Percentiles rank a stretch among this genome's conserved stretches.
phyloP scores from a whole-genome alignment of 2,329 filamentous ascomycete genomes.

The Xylariaceae sp. region DNA sequence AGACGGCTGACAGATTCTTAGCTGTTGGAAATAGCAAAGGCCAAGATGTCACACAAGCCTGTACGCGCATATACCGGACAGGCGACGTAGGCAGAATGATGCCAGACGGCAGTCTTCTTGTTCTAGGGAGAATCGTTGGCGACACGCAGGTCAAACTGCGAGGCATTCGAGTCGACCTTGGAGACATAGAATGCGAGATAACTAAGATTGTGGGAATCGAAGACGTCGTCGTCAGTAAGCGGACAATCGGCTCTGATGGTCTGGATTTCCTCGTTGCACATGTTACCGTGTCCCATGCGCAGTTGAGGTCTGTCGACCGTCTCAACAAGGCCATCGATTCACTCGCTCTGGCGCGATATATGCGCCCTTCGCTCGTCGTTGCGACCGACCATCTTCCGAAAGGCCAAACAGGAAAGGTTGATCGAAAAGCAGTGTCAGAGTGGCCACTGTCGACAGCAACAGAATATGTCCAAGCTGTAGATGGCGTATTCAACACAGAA shows the following conservation, averaged over 20 bases:
- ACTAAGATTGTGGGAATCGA: slow-evolving; percentile 17
- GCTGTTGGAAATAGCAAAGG: no score
- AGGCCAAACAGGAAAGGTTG: slow-evolving; percentile 30
- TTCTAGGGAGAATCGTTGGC: slow-evolving; percentile 28
- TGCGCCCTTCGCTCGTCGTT: slow-evolving; percentile 30
- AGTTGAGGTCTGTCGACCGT: not conserved
- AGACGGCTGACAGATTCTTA: not conserved
- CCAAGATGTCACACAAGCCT: no score
- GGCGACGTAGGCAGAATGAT: slow-evolving; percentile 2
- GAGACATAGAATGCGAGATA: slow-evolving; percentile 34
- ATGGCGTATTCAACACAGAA: slow-evolving; percentile 4
- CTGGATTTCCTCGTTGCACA: slow-evolving; percentile 5
- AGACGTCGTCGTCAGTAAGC: slow-evolving; percentile 16
- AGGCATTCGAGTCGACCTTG: slow-evolving; percentile 35
- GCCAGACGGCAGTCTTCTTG: not conserved
- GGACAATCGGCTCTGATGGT: slow-evolving; percentile 11
- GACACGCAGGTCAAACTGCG: slow-evolving; percentile 45
- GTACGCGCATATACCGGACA: slow-evolving; percentile 1
- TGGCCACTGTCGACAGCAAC: slow-evolving; percentile 22
- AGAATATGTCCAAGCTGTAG: not conserved
- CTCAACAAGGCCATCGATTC: not conserved
- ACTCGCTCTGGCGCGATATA: slow-evolving; percentile 32
- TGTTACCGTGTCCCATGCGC: slow-evolving; percentile 4
- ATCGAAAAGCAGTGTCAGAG: slow-evolving; percentile 25
- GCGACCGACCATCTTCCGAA: slow-evolving; percentile 27